phyloP scores from a whole-genome alignment of 176 grass and related monocot species.

The Ampelocalamus luodianensis region DNA sequence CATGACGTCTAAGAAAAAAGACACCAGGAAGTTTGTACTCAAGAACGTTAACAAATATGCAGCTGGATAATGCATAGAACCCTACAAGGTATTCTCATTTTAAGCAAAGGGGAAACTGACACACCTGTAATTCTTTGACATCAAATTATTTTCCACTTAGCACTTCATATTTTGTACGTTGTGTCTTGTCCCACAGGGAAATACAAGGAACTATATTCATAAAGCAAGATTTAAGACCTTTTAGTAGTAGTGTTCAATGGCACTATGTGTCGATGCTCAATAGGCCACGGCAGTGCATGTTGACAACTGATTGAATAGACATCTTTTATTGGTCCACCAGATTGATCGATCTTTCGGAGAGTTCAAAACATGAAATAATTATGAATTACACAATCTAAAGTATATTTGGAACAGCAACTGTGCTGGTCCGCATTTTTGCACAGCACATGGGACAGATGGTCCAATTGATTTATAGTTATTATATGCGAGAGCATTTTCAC shows the following conservation, averaged over 20 bases:
- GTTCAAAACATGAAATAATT: constrained; percentile 17
- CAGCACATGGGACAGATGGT: not conserved
- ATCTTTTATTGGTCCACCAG: constrained; percentile 6
- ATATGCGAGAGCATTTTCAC: constrained; percentile 19
- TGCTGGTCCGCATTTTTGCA: constrained; percentile 10
- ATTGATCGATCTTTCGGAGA: not conserved
- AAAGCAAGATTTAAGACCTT: not conserved
- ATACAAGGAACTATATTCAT: not conserved
- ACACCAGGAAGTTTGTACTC: not conserved
- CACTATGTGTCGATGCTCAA: not conserved
- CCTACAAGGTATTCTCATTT: constrained; percentile 5
- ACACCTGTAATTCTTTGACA: not conserved
- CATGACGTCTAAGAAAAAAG: constrained; percentile 4
- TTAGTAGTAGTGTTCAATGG: not conserved
- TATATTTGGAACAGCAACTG: constrained; percentile 26
- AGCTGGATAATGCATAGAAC: not conserved
- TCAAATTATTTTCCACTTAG: constrained; percentile 3
- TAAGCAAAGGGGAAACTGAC: not conserved
- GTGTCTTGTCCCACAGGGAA: not conserved
- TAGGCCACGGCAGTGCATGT: not conserved
- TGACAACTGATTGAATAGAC: not conserved
- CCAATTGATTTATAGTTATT: constrained; percentile 10
- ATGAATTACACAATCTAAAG: constrained; percentile 17
- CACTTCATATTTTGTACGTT: not conserved
- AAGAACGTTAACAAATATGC: not conserved